A percentile compares a stretch with the other conserved stretches of the same genome.
Conservation (phyloP, 768 basidiomycete species). For the Tephrocybe rancida region DNA sequence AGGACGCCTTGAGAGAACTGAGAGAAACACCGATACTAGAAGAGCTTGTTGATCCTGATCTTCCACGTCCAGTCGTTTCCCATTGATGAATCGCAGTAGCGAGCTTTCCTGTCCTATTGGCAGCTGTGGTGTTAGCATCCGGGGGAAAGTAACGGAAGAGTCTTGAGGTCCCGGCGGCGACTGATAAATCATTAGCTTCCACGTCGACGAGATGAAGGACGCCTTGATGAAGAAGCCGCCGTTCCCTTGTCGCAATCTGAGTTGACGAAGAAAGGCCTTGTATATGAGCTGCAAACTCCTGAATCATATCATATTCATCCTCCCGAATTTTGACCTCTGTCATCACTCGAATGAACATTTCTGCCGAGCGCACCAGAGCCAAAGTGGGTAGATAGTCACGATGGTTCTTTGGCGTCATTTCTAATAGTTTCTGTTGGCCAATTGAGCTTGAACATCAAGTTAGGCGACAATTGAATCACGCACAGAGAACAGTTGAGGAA, state of each 20-base stretch:
- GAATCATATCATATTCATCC: slow-evolving; percentile 81
- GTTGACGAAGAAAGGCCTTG: slow-evolving; percentile 55
- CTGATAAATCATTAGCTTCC: slow-evolving; percentile 24
- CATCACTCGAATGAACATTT: slow-evolving; percentile 74
- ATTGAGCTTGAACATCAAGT: not conserved
- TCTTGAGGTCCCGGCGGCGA: slow-evolving; percentile 1
- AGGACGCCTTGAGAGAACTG: slow-evolving; percentile 17
- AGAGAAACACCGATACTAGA: slow-evolving; percentile 24
- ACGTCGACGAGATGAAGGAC: slow-evolving; percentile 47
- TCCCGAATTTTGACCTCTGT: slow-evolving; percentile 86
- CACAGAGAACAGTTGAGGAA: slow-evolving; percentile 76
- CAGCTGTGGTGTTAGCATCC: slow-evolving; percentile 7
- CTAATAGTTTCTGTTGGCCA: slow-evolving; percentile 59
- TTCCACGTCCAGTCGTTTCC: slow-evolving; percentile 37
- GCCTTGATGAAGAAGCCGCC: slow-evolving; percentile 76
- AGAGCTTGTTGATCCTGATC: slow-evolving; percentile 40
- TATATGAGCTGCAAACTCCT: slow-evolving; percentile 59
- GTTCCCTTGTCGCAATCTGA: slow-evolving; percentile 68
- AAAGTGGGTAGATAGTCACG: slow-evolving; percentile 71
- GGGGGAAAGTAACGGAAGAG: slow-evolving; percentile 10
- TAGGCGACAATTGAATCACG: slow-evolving; percentile 23
- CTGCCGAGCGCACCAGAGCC: slow-evolving; percentile 65
- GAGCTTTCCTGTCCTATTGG: slow-evolving; percentile 32
- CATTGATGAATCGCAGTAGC: slow-evolving; percentile 47
- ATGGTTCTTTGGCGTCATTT: slow-evolving; percentile 70